Evolutionary conservation across 495 filamentous ascomycete species (phyloP), one percentile per base, ranked within the genome.

Genomic region (Penicillium riverlandense): DNA sequence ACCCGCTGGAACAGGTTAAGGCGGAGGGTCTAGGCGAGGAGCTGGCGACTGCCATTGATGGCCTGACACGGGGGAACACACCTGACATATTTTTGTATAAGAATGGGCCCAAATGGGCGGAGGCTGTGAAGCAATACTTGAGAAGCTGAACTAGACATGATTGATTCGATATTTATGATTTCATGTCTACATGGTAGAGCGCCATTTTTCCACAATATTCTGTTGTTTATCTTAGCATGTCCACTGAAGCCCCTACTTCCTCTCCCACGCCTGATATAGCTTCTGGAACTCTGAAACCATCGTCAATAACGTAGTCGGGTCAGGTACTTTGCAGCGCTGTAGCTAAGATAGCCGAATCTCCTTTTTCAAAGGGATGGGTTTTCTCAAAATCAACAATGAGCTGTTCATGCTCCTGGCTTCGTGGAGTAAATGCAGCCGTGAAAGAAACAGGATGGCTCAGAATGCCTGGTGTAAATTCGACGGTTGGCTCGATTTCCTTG

Each of bases 31-130:
- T 75, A 4, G 80, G 78, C 0, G 72, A 79, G 55, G 75, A 80
- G 27, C 60, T 95, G 28, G 85, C 82, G 0, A 59, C 65, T 11
- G 86, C 85, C 0, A 83, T 91, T 55, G 84, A 89, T 50, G 87
- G 87, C 5, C 57, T 91, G 54, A 76, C 74, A 45, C 61, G 54
- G 40, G 86, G 86, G 6, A 90, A 74, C 67, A 80, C 80, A 27
- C 82, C 81, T 2, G 72, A 60, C 8, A 87, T 89, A 63, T 70
- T 74, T 65, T 58, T 65, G 13, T 90, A 91, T 59, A 91, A 89
- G 60, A 70, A 80, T 7, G 74, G 71, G 0, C 62, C 80, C 36
- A 67, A 81, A 7, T 90, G 85, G 85, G 84, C 79, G 4, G 71
- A 76, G 41, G 74, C 66, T 37, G 77, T 83, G 0, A 79, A 75